A percentile compares a stretch with the other conserved stretches of the same genome.
Conservation (phyloP, 352 stramenopile species). For the Pythium monospermum region DNA sequence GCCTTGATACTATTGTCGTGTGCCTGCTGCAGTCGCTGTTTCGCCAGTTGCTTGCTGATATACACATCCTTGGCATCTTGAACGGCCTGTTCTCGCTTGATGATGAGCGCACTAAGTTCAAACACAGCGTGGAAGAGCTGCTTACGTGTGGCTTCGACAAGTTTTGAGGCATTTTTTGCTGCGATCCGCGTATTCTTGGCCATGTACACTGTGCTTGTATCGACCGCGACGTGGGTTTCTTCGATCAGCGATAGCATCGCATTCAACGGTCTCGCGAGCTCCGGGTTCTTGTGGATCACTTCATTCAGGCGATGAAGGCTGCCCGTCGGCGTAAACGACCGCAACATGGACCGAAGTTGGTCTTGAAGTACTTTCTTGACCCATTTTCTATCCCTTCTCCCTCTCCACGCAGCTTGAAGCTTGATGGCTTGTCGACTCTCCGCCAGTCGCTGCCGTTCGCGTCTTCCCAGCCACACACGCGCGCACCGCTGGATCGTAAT, state of each 20-base stretch:
- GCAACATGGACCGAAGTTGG: slow-evolving; percentile 35
- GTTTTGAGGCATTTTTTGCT: slow-evolving; percentile 23
- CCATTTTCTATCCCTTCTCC: slow-evolving; percentile 23
- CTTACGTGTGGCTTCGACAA: slow-evolving; percentile 34
- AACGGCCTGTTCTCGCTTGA: slow-evolving; percentile 25
- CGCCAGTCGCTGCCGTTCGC: slow-evolving; percentile 10
- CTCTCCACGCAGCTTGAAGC: slow-evolving; percentile 50
- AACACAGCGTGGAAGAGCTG: slow-evolving; percentile 50
- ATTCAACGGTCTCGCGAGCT: slow-evolving; percentile 37
- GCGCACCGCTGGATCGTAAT: slow-evolving; percentile 30
- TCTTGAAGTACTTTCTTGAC: slow-evolving; percentile 43
- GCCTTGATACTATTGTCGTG: slow-evolving; percentile 15
- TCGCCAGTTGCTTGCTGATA: slow-evolving; percentile 17
- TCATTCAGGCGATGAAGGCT: slow-evolving; percentile 58
- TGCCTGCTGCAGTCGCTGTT: slow-evolving; percentile 2
- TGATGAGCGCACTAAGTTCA: slow-evolving; percentile 29
- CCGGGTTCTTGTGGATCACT: slow-evolving; percentile 26
- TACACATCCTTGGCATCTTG: slow-evolving; percentile 28
- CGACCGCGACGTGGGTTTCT: slow-evolving; percentile 43
- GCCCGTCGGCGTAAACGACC: slow-evolving; percentile 46
- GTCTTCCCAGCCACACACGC: slow-evolving; percentile 23
- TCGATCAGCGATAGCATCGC: slow-evolving; percentile 46
- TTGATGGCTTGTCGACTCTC: slow-evolving; percentile 24
- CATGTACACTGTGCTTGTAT: slow-evolving; percentile 19
- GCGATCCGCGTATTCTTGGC: slow-evolving; percentile 32